Base-by-base conservation (phyloP, 78 protist genomes). In the Emiliania huxleyi region DNA sequence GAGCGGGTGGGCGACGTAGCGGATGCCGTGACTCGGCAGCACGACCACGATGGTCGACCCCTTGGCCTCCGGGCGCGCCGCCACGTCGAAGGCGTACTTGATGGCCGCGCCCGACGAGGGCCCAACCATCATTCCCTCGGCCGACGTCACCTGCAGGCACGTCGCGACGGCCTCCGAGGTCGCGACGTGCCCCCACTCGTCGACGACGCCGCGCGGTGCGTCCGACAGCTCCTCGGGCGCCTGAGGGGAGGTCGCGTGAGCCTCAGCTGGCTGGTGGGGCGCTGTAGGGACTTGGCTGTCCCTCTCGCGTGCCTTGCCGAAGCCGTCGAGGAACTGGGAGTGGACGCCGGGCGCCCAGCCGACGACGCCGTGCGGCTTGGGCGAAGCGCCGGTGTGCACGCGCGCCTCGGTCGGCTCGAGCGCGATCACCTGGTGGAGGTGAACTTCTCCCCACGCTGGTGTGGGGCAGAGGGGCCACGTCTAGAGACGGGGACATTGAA, bases 11-110 rank as follows among this genome's bases (percentile, higher is more conserved):
- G 11, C 1, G 26, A 79, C 15, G 87, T 79, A 79, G 11, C 87
- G 87, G 49, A 79, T 43, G 46, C 55, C 90, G 26, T 2, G 19
- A 21, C 89, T 38, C 29, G 93, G 35, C 23, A 87, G 0, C 43
- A 93, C 46, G 8, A 38, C 89, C n/a, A 93, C 89, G 56, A 93
- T 26, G 19, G 90, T 73, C 62, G 69, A 77, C 37, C 92, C 92
- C 81, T 0, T n/a, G 23, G 89, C 92, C 25, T 89, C 90, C 35
- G 12, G 45, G 21, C 69, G 42, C 11, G 19, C 21, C 22, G 95
- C 95, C 44, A 93, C 11, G 29, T 71, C 49, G 29, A 33, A 38
- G 2, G 93, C 92, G 43, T 55, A 90, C 25, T 89, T 52, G 56
- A 33, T 0, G n/a, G 85, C 92, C 2, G 90, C 85, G 73, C 95